Evolutionary conservation across 2,329 filamentous ascomycete genomes (phyloP).

Genomic region (Paracoccidioides brasiliensis): DNA sequence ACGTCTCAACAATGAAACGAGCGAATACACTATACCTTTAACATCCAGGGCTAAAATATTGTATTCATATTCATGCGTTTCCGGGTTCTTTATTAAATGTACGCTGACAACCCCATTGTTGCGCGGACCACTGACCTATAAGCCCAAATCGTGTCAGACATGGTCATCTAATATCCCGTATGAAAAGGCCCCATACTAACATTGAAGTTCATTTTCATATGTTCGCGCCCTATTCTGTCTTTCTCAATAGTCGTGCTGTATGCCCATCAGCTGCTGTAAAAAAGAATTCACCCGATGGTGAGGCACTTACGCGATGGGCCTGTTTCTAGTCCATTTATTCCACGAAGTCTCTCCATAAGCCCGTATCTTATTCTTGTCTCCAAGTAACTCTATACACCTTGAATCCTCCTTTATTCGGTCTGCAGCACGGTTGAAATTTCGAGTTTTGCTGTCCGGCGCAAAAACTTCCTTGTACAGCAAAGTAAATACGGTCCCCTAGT

Average conservation of each 20-base stretch:
- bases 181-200: conserved; percentile 32
- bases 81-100: conserved; percentile 59
- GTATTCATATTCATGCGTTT: conserved; percentile 60
- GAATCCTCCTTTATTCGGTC: conserved; percentile 61
- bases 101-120: conserved; percentile 62
- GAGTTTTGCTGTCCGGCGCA: conserved; percentile 69
- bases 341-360: conserved; percentile 70
- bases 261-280: conserved; percentile 17
- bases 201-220: conserved; percentile 75
- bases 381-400: conserved; percentile 59
- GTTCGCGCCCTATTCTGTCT: conserved; percentile 63
- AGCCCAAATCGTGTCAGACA: conserved; percentile 13
- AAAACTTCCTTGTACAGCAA: conserved; percentile 74
- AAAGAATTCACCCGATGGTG: background rate
- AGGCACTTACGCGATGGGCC: conserved; percentile 38
- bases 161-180: background rate
- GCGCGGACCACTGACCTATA: conserved; percentile 60
- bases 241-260: conserved; percentile 52
- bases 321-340: conserved; percentile 64
- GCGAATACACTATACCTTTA: conserved; percentile 36
- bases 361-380: conserved; percentile 59
- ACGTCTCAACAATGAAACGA: background rate
- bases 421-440: conserved; percentile 78
- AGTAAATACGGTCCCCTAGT: conserved; percentile 64
- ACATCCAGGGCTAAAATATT: conserved; percentile 70